A percentile compares a stretch with the other conserved stretches of the same genome.
Conservation (phyloP, 495 filamentous ascomycete genomes). For the Neurospora sp. region DNA sequence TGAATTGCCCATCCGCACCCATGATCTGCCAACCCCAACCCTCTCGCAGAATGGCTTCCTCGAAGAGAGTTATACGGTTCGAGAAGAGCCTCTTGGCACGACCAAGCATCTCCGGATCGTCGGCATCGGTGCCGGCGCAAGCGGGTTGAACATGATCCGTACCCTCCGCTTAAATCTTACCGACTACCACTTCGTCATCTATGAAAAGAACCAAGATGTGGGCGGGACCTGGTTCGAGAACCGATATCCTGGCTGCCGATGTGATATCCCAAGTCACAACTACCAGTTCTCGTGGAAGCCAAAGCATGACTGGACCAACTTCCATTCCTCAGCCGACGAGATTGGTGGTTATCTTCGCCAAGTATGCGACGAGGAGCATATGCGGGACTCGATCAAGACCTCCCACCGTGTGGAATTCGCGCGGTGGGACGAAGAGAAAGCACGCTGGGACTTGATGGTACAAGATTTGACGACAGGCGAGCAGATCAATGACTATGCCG, state of each 20-base stretch:
- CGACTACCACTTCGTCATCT: constrained; percentile 51
- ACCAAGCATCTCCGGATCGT: constrained; percentile 36
- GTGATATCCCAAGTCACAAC: constrained; percentile 46
- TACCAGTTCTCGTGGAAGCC: constrained; percentile 49
- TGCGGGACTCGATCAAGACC: constrained; percentile 41
- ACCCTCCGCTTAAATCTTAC: constrained; percentile 31
- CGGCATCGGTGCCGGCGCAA: constrained; percentile 40
- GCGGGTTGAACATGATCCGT: constrained; percentile 38
- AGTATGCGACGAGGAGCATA: constrained; percentile 45
- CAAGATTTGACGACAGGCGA: constrained; percentile 34
- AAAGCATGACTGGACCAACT: constrained; percentile 48
- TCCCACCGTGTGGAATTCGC: constrained; percentile 29
- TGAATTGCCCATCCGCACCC: neutral
- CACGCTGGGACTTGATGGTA: constrained; percentile 43
- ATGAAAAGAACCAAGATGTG: constrained; percentile 68
- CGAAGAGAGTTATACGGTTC: constrained; percentile 23
- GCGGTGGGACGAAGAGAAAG: constrained; percentile 31
- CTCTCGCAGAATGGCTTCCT: constrained; percentile 3
- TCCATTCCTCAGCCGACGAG: constrained; percentile 47
- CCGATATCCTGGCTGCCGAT: constrained; percentile 44
- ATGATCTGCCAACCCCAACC: constrained; percentile 1
- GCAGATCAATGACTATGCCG: constrained; percentile 36
- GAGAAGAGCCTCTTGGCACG: constrained; percentile 34
- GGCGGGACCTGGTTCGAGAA: constrained; percentile 54
- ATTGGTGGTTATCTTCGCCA: constrained; percentile 49